These are phyloP conservation scores for Emiliania huxleyi DNA, from an alignment of 78 protist genomes.

Conservation along the genomic window DNA sequence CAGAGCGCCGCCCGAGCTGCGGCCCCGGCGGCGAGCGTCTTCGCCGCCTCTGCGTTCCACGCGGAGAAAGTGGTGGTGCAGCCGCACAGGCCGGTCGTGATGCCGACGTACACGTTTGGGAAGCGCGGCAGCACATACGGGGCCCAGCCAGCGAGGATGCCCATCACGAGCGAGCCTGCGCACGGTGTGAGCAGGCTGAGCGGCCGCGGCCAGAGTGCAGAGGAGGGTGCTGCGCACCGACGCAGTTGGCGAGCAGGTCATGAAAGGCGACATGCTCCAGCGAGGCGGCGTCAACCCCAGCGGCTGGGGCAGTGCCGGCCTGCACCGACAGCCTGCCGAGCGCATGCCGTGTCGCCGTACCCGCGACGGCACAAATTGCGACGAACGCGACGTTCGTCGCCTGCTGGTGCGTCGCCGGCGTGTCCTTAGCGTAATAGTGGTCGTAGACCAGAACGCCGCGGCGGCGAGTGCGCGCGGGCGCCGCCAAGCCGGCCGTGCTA, in stretches of 20 bases:
- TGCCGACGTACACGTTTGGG: neutral
- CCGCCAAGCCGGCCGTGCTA: too few species aligned
- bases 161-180: neutral
- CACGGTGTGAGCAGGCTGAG: too few species aligned
- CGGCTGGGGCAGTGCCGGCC: too few species aligned
- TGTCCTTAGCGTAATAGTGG: neutral
- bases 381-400: neutral
- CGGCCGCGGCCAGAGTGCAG: too few species aligned
- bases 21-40: neutral
- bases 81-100: neutral
- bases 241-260: neutral
- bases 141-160: neutral
- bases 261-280: neutral
- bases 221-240: too few species aligned
- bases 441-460: neutral
- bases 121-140: neutral
- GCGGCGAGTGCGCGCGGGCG: too few species aligned
- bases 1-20: neutral
- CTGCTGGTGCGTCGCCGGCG: neutral
- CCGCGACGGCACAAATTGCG: neutral
- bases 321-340: neutral
- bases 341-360: neutral
- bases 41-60: neutral
- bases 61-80: neutral
- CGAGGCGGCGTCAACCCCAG: too few species aligned